Evolutionary conservation across 257 asterid species (phyloP).

Genomic region (Capsicum rhomboideum): DNA sequence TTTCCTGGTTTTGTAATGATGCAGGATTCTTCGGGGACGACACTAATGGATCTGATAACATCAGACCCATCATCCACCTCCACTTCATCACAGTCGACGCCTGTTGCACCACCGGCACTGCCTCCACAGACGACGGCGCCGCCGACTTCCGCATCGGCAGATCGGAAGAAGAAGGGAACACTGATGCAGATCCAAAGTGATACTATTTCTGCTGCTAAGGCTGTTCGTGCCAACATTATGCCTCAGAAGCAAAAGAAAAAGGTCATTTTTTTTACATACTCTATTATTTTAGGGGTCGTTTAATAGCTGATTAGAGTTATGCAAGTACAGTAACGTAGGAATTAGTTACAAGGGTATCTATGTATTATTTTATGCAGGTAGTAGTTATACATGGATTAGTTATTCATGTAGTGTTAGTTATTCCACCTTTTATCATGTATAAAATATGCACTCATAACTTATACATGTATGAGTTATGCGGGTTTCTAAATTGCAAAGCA

Average conservation of each 20-base stretch:
- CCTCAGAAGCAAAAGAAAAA: conserved; percentile 79
- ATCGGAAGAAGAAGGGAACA: conserved; percentile 85
- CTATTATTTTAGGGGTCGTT: too few species aligned
- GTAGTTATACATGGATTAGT: too few species aligned
- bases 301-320: too few species aligned
- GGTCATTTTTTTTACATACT: conserved; percentile 21
- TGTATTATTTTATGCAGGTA: too few species aligned
- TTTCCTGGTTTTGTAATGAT: not conserved
- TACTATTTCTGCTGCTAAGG: conserved; percentile 89
- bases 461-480: too few species aligned
- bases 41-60: conserved; percentile 98
- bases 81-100: conserved; percentile 7
- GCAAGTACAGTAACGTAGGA: too few species aligned
- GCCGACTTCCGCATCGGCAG: conserved; percentile 35
- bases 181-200: conserved; percentile 98
- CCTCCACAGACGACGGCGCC: conserved; percentile 42
- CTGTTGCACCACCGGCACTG: conserved; percentile 16
- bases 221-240: conserved; percentile 79
- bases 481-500: too few species aligned
- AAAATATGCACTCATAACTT: too few species aligned
- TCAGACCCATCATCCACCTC: conserved; percentile 65
- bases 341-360: too few species aligned
- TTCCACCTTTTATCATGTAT: too few species aligned
- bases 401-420: too few species aligned
- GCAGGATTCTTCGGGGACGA: conserved; percentile 85